Evolutionary conservation across 768 basidiomycete genomes (phyloP), one percentile per base, ranked within the genome.

Genomic region (Chiua virens): DNA sequence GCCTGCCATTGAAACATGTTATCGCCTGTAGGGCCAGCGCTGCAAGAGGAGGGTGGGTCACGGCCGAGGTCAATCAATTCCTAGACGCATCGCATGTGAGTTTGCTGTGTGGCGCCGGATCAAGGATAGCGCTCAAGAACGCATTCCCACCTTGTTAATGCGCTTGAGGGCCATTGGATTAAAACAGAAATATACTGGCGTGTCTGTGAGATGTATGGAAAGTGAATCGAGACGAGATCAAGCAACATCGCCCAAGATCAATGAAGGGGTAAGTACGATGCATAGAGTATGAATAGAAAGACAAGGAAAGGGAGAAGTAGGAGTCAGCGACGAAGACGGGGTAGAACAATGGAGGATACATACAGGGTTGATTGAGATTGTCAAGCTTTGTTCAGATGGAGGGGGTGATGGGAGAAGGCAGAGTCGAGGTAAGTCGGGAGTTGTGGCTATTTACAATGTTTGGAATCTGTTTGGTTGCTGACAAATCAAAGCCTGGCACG

Each of bases 1-100:
- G 96, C 96, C 72, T 98, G 94, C 96, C 95, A 98, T 70, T 93
- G 86, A 80, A 98, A 99, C 86, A 98, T 87, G 75, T 98, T 95
- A 69, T 98, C 95, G 47, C 92, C 92, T 54, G 89, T 93, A 39
- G 97, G 97, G 47, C 97, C 97, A 63, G 97, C 97, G 64, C 92
- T 95, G 87, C 97, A 99, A 50, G 97, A 98, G 47, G 95, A 94
- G 61, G 97, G 97, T 72, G 97, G 97, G 79, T 99, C 97, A 68
- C 95, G 94, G 48, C 95, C 95, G 73, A 99, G 95, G 79, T 99
- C 97, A 72, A 91, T 81, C 81, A 98, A 84, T 86, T 99, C 97
- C 97, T 99, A 65, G 42, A 67, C 30, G 23, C 5, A 4, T 23
- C 30, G 27, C 36, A 40, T 6, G 53, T 57, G 8, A 63, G 47